Base-by-base conservation (phyloP, 2,329 filamentous ascomycete species). In the Alternaria tenuissima region DNA sequence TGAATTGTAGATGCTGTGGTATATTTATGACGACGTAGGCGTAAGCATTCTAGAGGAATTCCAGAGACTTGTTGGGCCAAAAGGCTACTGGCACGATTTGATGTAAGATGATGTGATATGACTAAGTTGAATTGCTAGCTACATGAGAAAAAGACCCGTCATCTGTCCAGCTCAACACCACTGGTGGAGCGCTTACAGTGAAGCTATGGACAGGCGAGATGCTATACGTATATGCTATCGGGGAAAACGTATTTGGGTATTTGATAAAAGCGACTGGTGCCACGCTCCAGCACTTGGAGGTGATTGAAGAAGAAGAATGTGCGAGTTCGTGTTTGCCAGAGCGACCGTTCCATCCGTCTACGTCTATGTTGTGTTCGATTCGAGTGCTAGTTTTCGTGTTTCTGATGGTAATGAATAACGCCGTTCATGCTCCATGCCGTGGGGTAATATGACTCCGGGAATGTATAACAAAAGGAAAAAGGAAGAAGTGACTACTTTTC, bases 231-330 rank as follows among this genome's bases (percentile, higher is more conserved):
- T 36, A 61, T 55, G 47, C 38, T 61, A 26, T 20, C 16, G 59
- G 62, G 41, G 30, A 59, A 60, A 62, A 52, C 38, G 56, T 42
- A 36, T 48, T 34, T 52, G 57, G 62, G 63, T 63, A 69, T 67
- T 70, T 59, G 61, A 56, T 55, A 61, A 66, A 66, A 76, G 60
- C 68, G 73, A 75, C 59, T 30, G 73, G 63, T 69, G 61, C 59
- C 71, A 70, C 64, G 69, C 67, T 74, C 75, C 72, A 78, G 74
- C 74, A 71, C 74, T 77, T 76, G 75, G 75, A 67, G 71, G 67
- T 69, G 64, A 67, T 36, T 70, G 66, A 65, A 51, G 59, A 51
- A 59, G 66, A 55, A 64, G 57, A 67, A 69, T 63, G 59, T 66
- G 53, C 54, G 58, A 55, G 32, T 55, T 52, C 28, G 59, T 66